Base-by-base conservation (phyloP, 139 green algal species). In the Eudorina sp. region DNA sequence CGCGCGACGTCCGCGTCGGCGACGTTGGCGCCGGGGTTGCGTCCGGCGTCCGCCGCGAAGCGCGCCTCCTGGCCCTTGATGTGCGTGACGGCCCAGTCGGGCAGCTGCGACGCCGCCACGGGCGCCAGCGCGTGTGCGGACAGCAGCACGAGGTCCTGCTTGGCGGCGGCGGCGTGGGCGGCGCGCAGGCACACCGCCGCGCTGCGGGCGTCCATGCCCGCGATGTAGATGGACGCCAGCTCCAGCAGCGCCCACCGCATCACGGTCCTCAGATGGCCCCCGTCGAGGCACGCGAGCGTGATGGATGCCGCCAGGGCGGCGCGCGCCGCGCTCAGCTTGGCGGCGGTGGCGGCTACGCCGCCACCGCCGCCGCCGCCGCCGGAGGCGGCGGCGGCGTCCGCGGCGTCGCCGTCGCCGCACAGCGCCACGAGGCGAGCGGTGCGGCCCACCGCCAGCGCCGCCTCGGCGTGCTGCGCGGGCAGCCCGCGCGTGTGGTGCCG, bases 231-330 rank as follows among this genome's bases (percentile, higher is more conserved):
- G 46, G 58, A 83, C 1, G 43, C 88, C 70, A 90, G 72, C 90
- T 93, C 90, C n/a, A 93, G 88, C 36, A 93, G 88, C 18, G 83
- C 83, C 2, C 45, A 58, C 0, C 88, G 87, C 90, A 89, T 89
- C 3, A 91, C 2, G 38, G 23, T 14, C 14, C 81, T 60, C 48
- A 83, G 45, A 73, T 91, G 88, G 34, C 88, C 88, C 4, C 81
- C 88, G 62, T 91, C 88, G 60, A 91, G 48, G 70, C 53, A 72
- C 1, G 73, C 72, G 7, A 91, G 45, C 3, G 64, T 86, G 14
- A 91, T 64, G 38, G 58, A 25, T 41, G 80, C 60, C 19, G 21
- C 64, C 48, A 90, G 62, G 31, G 68, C 48, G 18, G 76, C 23
- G 25, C 69, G 74, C 5, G 85, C 85, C 1, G 76, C 51, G 31